Percentiles rank a stretch among this genome's conserved stretches.
phyloP scores from a whole-genome alignment of 1,284 basidiomycete species.

The Moniliophthora roreri region DNA sequence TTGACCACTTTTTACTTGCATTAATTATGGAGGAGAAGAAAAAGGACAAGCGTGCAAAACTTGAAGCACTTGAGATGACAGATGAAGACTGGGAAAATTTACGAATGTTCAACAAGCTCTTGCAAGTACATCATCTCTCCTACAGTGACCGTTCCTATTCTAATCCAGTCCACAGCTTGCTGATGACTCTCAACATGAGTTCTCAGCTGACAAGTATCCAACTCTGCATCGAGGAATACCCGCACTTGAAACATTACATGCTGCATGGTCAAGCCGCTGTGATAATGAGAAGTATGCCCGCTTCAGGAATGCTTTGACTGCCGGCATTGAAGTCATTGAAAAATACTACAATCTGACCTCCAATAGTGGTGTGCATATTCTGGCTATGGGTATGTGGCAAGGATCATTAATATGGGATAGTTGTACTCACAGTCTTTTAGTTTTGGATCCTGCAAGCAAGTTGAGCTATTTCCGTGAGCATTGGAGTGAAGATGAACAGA shows the following conservation, averaged over 20 bases:
- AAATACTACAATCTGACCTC: conserved; percentile 6
- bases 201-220: conserved; percentile 32
- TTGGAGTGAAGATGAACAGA: not conserved
- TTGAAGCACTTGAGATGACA: conserved; percentile 26
- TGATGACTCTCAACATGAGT: conserved; percentile 37
- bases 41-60: conserved; percentile 22
- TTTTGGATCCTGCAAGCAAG: conserved; percentile 1
- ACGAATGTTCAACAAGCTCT: not conserved
- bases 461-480: not conserved
- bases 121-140: no score
- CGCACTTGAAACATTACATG: conserved; percentile 29
- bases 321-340: conserved; percentile 2
- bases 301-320: conserved; percentile 1
- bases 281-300: conserved; percentile 3
- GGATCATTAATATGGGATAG: no score
- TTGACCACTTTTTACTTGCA: conserved; percentile 30
- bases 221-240: conserved; percentile 33
- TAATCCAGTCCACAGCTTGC: no score
- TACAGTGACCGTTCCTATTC: no score
- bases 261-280: not conserved
- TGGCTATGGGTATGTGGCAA: conserved; percentile 3
- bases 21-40: conserved; percentile 27
- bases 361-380: conserved; percentile 1
- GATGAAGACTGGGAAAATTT: conserved; percentile 30
- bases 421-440: not conserved